Conservation (phyloP, 352 stramenopile genomes). For the Pythium aquatile region DNA sequence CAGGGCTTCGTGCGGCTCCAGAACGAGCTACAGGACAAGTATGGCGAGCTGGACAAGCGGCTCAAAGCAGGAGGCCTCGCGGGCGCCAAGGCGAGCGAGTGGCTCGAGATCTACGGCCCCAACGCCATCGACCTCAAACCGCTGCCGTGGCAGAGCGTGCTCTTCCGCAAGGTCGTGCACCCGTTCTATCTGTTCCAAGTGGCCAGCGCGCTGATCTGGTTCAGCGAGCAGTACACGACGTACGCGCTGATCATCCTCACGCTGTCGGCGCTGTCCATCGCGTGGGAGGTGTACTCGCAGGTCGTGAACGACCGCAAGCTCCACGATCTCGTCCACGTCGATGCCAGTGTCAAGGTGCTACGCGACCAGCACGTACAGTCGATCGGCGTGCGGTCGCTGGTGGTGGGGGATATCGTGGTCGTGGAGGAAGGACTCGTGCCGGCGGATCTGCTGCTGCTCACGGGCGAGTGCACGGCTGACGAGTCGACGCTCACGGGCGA, state of each 20-base stretch:
- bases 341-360: slow-evolving; percentile 57
- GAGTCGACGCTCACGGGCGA: slow-evolving; percentile 80
- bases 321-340: slow-evolving; percentile 51
- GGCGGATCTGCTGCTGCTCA: slow-evolving; percentile 60
- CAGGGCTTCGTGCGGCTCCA: slow-evolving; percentile 51
- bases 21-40: slow-evolving; percentile 53
- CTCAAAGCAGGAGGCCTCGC: slow-evolving; percentile 28
- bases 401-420: slow-evolving; percentile 69
- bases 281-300: slow-evolving; percentile 67
- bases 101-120: slow-evolving; percentile 44
- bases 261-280: slow-evolving; percentile 67
- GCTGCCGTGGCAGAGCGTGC: slow-evolving; percentile 41
- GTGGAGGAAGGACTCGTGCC: slow-evolving; percentile 63
- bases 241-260: slow-evolving; percentile 65
- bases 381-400: slow-evolving; percentile 45
- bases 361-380: slow-evolving; percentile 47
- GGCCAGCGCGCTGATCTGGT: slow-evolving; percentile 62
- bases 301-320: slow-evolving; percentile 64
- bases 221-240: slow-evolving; percentile 60
- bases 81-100: slow-evolving; percentile 31
- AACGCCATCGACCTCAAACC: slow-evolving; percentile 59
- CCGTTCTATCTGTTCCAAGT: slow-evolving; percentile 85
- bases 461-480: slow-evolving; percentile 66
- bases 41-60: slow-evolving; percentile 35
- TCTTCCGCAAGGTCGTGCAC: slow-evolving; percentile 69